Evolutionary conservation across 2,329 filamentous ascomycete genomes (phyloP), one percentile per base, ranked within the genome.

Genomic region (Aspergillus intermedius): DNA sequence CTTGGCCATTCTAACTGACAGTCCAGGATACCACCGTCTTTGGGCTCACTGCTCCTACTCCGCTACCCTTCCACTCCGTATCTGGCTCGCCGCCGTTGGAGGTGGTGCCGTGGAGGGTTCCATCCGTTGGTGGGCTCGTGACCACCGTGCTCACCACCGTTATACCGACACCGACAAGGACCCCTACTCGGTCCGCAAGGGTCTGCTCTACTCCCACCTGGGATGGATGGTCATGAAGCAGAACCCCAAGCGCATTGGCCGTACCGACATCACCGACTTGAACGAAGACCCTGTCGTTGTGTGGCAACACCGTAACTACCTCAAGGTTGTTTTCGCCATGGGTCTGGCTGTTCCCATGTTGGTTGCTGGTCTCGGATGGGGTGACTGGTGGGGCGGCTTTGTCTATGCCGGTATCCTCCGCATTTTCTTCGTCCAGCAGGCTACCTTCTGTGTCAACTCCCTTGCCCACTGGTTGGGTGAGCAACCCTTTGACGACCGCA

Each of bases 191-290:
- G 88, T 94, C 60, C 84, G 87, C 74, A 94, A 94, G 78, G 88
- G 88, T 59, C 79, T 93, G 44, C 73, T 89, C 58, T 91, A 91
- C 79, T 89, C 81, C 46, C 86, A 89, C 74, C 76, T 94, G 49
- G 88, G 88, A 62, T 94, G 88, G 88, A 93, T 94, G 87, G 73
- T 94, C 63, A 83, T 94, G 79, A 91, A 91, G 79, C 88, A 94
- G 75, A 91, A 94, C 76, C 87, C 88, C 56, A 91, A 91, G 79
- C 80, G 86, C 54, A 88, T 89, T 62, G 89, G 89, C 63, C 87
- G 88, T 54, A 91, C 87, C 69, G 88, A 94, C 61, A 93, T 94
- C 63, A 85, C 86, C 61, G 89, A 94, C 63, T 76, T 94, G 59
- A 93, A 93, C 74, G 87, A 91, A 68, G 88, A 93, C 64, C 77